Conservation (phyloP, 2,329 filamentous ascomycete genomes). For the Knoxdaviesia capensis region DNA sequence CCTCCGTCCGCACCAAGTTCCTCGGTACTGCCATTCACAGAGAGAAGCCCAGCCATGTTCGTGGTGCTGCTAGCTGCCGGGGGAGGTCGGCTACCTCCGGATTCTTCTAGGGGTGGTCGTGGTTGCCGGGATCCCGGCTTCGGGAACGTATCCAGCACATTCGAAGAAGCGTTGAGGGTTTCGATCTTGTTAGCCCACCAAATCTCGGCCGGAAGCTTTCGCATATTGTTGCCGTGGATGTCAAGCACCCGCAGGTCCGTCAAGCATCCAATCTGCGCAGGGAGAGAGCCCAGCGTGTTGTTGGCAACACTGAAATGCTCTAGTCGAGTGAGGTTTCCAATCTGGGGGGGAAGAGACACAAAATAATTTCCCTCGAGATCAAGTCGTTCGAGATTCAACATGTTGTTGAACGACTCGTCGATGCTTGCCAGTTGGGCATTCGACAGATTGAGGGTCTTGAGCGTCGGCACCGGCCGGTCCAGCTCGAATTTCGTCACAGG, state of each 20-base stretch:
- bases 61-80: constrained; percentile 14
- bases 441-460: constrained; percentile 75
- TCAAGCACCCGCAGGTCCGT: constrained; percentile 71
- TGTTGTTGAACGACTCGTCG: constrained; percentile 71
- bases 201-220: constrained; percentile 73
- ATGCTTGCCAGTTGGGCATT: constrained; percentile 82
- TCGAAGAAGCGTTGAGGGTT: constrained; percentile 86
- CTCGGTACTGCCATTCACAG: constrained; percentile 52
- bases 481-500: constrained; percentile 89
- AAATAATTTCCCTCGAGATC: constrained; percentile 93
- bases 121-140: constrained; percentile 58
- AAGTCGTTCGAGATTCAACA: constrained; percentile 71
- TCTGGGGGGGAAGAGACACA: constrained; percentile 66
- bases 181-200: constrained; percentile 89
- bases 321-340: constrained; percentile 63
- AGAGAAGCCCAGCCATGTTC: constrained; percentile 19
- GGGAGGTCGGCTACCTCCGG: too few species aligned
- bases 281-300: constrained; percentile 70
- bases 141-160: constrained; percentile 76
- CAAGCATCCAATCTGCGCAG: constrained; percentile 72
- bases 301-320: constrained; percentile 89
- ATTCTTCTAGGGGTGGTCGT: constrained; percentile 14
- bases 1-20: constrained; percentile 37
- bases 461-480: constrained; percentile 50
- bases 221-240: constrained; percentile 82